Conservation (phyloP, 371 early-diverging fungal genomes). For the Zychaea mexicana region DNA sequence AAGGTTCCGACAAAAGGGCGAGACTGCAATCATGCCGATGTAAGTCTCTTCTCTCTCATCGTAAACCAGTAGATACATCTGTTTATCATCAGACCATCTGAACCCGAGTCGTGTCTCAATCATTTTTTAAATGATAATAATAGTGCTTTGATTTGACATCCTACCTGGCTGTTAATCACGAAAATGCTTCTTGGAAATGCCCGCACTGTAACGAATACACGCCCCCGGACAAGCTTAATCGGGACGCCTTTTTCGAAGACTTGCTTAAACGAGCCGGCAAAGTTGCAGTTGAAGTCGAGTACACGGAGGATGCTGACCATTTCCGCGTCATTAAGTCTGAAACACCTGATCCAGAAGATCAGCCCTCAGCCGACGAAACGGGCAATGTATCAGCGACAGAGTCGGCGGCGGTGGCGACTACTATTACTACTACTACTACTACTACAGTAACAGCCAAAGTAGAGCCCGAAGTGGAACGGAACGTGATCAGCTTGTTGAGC, state of each 20-base stretch:
- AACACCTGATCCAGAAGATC: constrained; percentile 20
- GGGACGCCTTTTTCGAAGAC: constrained; percentile 31
- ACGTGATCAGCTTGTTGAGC: constrained; percentile 40
- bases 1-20: constrained; percentile 34
- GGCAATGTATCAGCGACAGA: neutral
- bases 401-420: neutral
- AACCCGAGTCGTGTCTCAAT: too few relatives aligned
- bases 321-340: constrained; percentile 27
- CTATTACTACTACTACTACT: neutral
- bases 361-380: constrained; percentile 16
- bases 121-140: too few relatives aligned
- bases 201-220: constrained; percentile 33
- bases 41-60: neutral
- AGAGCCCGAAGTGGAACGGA: neutral
- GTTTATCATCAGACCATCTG: too few relatives aligned
- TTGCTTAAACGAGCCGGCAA: constrained; percentile 24
- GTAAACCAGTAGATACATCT: too few relatives aligned
- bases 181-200: constrained; percentile 31
- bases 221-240: constrained; percentile 18
- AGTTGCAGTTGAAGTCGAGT: constrained; percentile 32
- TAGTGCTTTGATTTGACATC: constrained; percentile 45
- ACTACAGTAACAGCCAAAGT: neutral
- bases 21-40: constrained; percentile 30
- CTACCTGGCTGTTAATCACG: constrained; percentile 28
- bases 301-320: constrained; percentile 13